Conservation (phyloP, 2,329 filamentous ascomycete genomes). For the Calonectria henricotiae region DNA sequence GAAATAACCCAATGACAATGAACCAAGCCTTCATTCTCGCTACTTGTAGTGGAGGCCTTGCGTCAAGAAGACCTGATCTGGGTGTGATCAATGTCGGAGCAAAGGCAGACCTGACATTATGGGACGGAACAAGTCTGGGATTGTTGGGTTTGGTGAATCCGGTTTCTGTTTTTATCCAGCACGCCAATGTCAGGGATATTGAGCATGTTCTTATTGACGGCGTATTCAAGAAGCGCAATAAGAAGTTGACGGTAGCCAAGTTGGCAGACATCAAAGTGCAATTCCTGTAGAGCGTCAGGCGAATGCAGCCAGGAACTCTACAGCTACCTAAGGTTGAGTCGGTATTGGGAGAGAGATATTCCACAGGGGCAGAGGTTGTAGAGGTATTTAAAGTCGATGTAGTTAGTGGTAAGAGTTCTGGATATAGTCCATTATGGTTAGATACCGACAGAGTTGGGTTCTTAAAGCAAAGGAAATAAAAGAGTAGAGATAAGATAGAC, state of each 20-base stretch:
- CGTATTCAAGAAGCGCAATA: constrained; percentile 60
- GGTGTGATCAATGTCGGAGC: constrained; percentile 67
- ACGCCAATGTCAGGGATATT: constrained; percentile 69
- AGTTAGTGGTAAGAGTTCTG: not conserved
- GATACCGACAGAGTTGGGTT: no score
- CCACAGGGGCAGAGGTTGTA: constrained; percentile 46
- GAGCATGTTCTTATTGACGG: constrained; percentile 68
- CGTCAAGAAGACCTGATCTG: constrained; percentile 67
- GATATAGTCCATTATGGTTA: constrained; percentile 8
- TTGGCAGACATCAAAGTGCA: no score
- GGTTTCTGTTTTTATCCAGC: constrained; percentile 71
- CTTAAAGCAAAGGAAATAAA: no score
- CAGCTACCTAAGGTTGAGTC: constrained; percentile 51
- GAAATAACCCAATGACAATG: constrained; percentile 67
- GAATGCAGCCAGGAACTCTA: constrained; percentile 54
- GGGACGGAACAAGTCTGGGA: constrained; percentile 64
- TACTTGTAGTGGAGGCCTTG: constrained; percentile 68
- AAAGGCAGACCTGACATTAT: constrained; percentile 71
- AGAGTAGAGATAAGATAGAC: no score
- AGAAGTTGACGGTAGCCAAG: no score
- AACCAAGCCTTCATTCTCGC: constrained; percentile 71
- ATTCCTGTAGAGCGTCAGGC: no score
- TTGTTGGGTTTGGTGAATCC: constrained; percentile 72
- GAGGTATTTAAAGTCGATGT: not conserved
- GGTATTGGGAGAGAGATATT: no score